These are phyloP conservation scores for Sporothrix phasma DNA, from an alignment of 2,329 filamentous ascomycete species.

Conservation along the genomic window DNA sequence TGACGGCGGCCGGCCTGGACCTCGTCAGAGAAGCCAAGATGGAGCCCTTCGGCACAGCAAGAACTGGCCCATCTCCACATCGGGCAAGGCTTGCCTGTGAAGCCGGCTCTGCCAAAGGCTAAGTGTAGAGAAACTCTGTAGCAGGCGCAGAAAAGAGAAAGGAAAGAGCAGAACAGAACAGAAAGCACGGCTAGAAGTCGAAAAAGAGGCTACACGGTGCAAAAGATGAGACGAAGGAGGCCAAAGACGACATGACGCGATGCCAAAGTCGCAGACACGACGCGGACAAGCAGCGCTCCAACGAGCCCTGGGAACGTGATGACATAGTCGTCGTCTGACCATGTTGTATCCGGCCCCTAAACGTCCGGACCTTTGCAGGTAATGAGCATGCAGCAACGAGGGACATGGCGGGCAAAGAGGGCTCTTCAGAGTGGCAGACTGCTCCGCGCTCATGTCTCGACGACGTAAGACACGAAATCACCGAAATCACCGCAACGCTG, in stretches of 20 bases:
- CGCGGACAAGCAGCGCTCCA: background rate
- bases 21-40: background rate
- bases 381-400: background rate
- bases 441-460: slow-evolving; percentile 5
- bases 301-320: background rate
- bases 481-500: slow-evolving; percentile 7
- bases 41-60: background rate
- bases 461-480: too few relatives aligned
- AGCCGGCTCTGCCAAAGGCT: background rate
- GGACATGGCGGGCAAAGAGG: background rate
- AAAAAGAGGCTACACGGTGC: background rate
- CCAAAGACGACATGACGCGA: background rate
- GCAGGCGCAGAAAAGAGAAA: too few relatives aligned
- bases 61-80: background rate
- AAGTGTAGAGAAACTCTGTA: background rate
- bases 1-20: background rate
- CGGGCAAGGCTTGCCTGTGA: background rate
- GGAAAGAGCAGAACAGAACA: too few relatives aligned
- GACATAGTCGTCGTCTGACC: background rate
- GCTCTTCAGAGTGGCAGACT: background rate
- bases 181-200: background rate
- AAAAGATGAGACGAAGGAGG: background rate
- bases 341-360: background rate
- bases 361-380: background rate
- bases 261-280: background rate